These are phyloP conservation scores for Pholiota molesta DNA, from an alignment of 768 basidiomycete species.

Conservation along the genomic window DNA sequence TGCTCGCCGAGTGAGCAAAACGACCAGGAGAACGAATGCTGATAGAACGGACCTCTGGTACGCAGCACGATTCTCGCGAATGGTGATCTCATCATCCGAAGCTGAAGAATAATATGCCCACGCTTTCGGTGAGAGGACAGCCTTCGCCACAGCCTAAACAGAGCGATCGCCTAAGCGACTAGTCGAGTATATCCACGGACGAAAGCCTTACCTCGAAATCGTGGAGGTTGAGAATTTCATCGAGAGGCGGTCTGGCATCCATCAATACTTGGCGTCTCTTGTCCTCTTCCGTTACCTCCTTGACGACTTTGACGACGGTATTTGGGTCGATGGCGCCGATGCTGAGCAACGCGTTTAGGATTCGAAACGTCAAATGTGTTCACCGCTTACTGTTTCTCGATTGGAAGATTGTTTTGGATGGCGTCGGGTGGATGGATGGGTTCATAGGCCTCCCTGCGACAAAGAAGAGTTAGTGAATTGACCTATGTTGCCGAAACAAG, in stretches of 20 bases:
- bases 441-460: conserved; percentile 72
- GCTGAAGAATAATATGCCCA: conserved; percentile 96
- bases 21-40: not conserved
- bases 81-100: conserved; percentile 89
- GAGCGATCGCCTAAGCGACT: conserved; percentile 9
- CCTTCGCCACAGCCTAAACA: conserved; percentile 73
- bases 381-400: conserved; percentile 76
- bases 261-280: conserved; percentile 66
- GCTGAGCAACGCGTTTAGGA: conserved; percentile 30
- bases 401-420: conserved; percentile 74
- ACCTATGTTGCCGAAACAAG: not conserved
- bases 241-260: conserved; percentile 67
- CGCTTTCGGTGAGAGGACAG: conserved; percentile 78
- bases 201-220: conserved; percentile 99
- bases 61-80: conserved; percentile 84
- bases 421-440: conserved; percentile 88
- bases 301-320: conserved; percentile 65
- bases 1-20: conserved; percentile 20
- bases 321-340: conserved; percentile 73
- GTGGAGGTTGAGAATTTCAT: conserved; percentile 86
- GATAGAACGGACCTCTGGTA: conserved; percentile 68
- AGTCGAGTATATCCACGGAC: too few species aligned
- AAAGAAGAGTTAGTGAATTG: not conserved
- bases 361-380: not conserved
- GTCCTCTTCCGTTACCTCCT: conserved; percentile 70